phyloP scores from a whole-genome alignment of 805 yeast species.

The Diddensiella santjacobensis region DNA sequence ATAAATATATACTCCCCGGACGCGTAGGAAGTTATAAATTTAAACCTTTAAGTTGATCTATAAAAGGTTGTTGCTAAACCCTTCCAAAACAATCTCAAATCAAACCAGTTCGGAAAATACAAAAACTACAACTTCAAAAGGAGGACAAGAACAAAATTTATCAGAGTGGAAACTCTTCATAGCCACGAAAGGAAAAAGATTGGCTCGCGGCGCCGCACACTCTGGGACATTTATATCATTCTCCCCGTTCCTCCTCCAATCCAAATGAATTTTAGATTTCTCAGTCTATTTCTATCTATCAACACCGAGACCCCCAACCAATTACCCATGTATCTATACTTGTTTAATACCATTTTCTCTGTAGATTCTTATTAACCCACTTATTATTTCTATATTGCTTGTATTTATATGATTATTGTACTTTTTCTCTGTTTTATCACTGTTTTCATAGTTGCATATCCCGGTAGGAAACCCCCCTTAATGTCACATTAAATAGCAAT shows the following conservation, averaged over 20 bases:
- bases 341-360: not conserved
- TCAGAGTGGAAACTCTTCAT: not conserved
- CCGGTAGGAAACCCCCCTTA: too few relatives aligned
- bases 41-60: too few relatives aligned
- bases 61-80: too few relatives aligned
- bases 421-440: too few relatives aligned
- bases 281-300: not conserved
- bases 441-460: too few relatives aligned
- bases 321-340: not conserved
- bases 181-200: constrained; percentile 1
- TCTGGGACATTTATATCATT: constrained; percentile 1
- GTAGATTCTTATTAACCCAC: not conserved
- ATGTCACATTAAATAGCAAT: too few relatives aligned
- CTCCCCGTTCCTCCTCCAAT: not conserved
- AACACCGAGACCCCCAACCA: not conserved
- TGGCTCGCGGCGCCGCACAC: constrained; percentile 5
- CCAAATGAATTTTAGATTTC: not conserved
- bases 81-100: too few relatives aligned
- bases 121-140: constrained; percentile 65
- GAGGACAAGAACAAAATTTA: constrained; percentile 37
- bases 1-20: too few relatives aligned
- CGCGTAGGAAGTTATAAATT: too few relatives aligned
- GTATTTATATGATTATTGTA: too few relatives aligned
- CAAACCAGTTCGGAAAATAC: too few relatives aligned
- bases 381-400: too few relatives aligned